These are phyloP conservation scores for Diaporthe vexans DNA, from an alignment of 2,329 filamentous ascomycete genomes.

Conservation along the genomic window DNA sequence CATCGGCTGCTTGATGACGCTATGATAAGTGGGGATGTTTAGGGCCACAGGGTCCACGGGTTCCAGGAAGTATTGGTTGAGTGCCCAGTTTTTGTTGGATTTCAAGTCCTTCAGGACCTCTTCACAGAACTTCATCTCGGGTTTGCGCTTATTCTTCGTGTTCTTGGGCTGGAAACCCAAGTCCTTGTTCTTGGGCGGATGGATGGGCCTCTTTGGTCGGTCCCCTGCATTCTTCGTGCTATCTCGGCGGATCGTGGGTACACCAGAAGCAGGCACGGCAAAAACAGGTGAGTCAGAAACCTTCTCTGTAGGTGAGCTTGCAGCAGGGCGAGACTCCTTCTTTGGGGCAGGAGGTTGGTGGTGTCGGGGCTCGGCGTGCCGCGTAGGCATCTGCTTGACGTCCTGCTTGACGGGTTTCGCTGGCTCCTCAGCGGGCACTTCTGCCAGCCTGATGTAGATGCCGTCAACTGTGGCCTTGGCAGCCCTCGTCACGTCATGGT, in stretches of 20 bases:
- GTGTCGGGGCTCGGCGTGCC: constrained; percentile 61
- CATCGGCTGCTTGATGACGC: constrained; percentile 97
- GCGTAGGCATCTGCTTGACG: constrained; percentile 60
- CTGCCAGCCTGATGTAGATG: constrained; percentile 62
- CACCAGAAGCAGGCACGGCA: constrained; percentile 81
- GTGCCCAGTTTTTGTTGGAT: constrained; percentile 76
- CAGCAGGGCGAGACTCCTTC: constrained; percentile 49
- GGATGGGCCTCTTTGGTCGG: constrained; percentile 92
- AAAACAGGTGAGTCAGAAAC: constrained; percentile 64
- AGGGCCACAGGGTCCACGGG: constrained; percentile 95
- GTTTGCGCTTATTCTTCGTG: constrained; percentile 93
- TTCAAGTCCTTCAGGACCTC: constrained; percentile 83
- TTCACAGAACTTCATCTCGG: constrained; percentile 92
- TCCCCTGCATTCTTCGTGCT: constrained; percentile 82
- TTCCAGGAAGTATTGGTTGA: constrained; percentile 81
- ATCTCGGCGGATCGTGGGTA: constrained; percentile 87
- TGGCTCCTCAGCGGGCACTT: constrained; percentile 66
- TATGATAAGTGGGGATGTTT: constrained; percentile 93
- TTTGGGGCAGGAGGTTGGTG: constrained; percentile 51
- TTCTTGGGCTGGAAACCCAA: constrained; percentile 87
- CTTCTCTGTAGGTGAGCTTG: constrained; percentile 52
- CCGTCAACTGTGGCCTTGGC: constrained; percentile 69
- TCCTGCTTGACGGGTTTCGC: constrained; percentile 74
- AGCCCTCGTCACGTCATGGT: constrained; percentile 78
- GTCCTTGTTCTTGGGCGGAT: constrained; percentile 90